Conservation (phyloP, 2,329 filamentous ascomycete species). For the Trichophyton simii region DNA sequence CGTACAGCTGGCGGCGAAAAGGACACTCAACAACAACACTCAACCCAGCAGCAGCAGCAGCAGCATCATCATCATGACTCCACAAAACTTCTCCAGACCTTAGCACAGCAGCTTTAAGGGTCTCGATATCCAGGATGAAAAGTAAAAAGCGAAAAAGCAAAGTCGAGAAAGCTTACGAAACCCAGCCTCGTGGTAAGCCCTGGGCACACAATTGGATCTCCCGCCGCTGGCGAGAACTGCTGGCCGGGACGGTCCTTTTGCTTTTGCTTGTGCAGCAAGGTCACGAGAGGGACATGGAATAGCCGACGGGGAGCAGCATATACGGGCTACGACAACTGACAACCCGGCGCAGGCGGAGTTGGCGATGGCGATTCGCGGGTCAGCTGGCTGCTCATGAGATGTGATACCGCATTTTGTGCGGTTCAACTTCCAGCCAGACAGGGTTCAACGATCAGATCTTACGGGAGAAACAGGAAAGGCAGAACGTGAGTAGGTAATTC, state of each 20-base stretch:
- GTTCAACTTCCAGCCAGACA: neutral
- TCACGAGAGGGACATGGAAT: neutral
- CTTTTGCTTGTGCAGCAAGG: neutral
- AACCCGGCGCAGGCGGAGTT: neutral
- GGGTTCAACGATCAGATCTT: neutral
- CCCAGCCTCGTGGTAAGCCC: slow-evolving; percentile 2
- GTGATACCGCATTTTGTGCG: neutral
- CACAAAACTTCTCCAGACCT: neutral
- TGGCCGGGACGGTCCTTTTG: neutral
- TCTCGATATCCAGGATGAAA: neutral
- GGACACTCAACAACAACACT: no score
- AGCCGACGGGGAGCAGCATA: neutral
- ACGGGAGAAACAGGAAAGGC: neutral
- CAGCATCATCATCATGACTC: no score
- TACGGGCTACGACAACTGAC: neutral
- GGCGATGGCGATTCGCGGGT: neutral
- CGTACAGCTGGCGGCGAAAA: no score
- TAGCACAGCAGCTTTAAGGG: neutral
- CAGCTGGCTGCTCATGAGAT: neutral
- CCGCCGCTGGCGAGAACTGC: neutral
- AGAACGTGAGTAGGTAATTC: neutral
- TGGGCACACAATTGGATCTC: neutral
- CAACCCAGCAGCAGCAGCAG: no score
- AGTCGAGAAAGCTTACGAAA: neutral
- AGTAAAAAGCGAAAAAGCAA: neutral